These are phyloP conservation scores for Hortaea sp. DNA, from an alignment of 2,329 filamentous ascomycete genomes.

Conservation along the genomic window DNA sequence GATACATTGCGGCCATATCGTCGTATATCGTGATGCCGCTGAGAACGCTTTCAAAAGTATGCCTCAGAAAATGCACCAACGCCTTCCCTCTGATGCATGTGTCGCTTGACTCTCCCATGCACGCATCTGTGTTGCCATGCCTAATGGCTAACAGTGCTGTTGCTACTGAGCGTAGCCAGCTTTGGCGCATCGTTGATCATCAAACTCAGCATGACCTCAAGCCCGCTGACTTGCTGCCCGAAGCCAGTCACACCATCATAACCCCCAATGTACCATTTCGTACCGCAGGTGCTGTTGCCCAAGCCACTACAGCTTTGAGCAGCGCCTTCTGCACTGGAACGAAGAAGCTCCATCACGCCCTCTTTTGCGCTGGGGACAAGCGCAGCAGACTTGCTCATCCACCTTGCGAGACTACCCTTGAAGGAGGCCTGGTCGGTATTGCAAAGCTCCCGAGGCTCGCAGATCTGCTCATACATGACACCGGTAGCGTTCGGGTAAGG, in stretches of 20 bases:
- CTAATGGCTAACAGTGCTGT: not conserved
- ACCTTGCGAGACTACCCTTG: slow-evolving; percentile 35
- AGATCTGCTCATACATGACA: slow-evolving; percentile 33
- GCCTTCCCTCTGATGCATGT: too few species aligned
- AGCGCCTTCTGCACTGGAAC: slow-evolving; percentile 43
- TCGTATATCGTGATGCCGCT: too few species aligned
- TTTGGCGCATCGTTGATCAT: slow-evolving; percentile 22
- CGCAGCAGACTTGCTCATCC: slow-evolving; percentile 1
- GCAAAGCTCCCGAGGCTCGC: slow-evolving; percentile 22
- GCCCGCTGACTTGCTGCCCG: slow-evolving; percentile 47
- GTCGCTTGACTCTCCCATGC: too few species aligned
- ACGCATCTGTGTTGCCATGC: not conserved
- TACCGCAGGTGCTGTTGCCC: slow-evolving; percentile 34
- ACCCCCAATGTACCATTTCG: slow-evolving; percentile 30
- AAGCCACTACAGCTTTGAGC: slow-evolving; percentile 44
- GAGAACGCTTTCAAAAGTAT: too few species aligned
- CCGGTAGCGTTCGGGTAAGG: slow-evolving; percentile 29
- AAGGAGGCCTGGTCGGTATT: slow-evolving; percentile 34
- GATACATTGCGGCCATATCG: too few species aligned
- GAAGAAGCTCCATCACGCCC: slow-evolving; percentile 42
- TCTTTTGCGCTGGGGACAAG: slow-evolving; percentile 39
- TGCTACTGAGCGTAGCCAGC: not conserved
- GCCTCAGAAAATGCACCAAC: too few species aligned
- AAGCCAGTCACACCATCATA: slow-evolving; percentile 41
- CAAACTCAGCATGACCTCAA: slow-evolving; percentile 40